Evolutionary conservation across 73 alveolate species (phyloP).

Genomic region (Breviolum minutum): DNA sequence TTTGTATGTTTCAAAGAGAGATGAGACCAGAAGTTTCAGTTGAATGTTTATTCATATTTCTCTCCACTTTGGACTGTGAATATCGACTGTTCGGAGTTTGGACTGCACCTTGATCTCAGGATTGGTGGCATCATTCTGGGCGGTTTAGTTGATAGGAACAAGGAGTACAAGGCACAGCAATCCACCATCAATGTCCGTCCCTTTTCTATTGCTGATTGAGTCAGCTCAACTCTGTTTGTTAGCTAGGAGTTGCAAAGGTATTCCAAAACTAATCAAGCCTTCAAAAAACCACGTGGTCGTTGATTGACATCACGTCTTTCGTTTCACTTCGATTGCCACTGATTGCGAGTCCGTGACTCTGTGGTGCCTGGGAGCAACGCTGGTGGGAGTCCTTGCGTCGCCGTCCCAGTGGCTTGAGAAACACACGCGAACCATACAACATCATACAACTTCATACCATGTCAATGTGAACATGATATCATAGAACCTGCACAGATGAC

Average conservation of each 20-base stretch:
- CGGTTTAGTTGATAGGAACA: constrained; percentile 77
- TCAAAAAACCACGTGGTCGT: background rate
- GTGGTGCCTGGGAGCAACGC: constrained; percentile 88
- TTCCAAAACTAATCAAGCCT: background rate
- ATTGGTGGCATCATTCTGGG: constrained; percentile 92
- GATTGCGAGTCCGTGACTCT: constrained; percentile 79
- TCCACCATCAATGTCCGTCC: background rate
- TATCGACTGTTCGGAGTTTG: background rate
- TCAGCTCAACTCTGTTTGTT: background rate
- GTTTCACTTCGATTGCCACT: too few species aligned
- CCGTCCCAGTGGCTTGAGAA: too few species aligned
- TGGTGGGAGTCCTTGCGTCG: constrained; percentile 59
- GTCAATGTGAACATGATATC: background rate
- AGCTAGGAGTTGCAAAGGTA: background rate
- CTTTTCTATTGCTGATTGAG: background rate
- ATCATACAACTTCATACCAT: too few species aligned
- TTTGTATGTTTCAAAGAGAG: background rate
- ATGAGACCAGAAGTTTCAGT: background rate
- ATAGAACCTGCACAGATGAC: background rate
- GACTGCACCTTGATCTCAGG: background rate
- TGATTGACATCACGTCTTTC: too few species aligned
- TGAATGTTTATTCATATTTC: background rate
- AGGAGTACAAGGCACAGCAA: constrained; percentile 67
- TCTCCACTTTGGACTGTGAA: background rate
- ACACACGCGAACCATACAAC: too few species aligned